Conservation (phyloP, 2,329 filamentous ascomycete genomes). For the Beauveria australis region DNA sequence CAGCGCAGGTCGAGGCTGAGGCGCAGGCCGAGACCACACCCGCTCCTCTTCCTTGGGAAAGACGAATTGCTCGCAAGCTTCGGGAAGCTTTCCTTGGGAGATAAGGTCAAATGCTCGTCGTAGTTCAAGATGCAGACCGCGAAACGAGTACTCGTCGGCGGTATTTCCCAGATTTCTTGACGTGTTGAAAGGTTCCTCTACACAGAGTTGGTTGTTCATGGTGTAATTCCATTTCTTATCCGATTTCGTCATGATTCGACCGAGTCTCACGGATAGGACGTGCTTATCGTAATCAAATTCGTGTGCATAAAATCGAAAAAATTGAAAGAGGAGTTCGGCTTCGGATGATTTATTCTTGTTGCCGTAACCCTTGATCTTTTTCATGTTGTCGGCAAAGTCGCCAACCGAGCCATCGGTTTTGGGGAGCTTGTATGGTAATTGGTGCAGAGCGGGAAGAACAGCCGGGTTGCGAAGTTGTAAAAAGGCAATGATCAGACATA, state of each 20-base stretch:
- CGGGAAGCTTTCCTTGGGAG: slow-evolving; percentile 66
- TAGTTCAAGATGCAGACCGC: slow-evolving; percentile 82
- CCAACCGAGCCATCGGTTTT: slow-evolving; percentile 59
- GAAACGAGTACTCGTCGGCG: slow-evolving; percentile 88
- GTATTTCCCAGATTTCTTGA: slow-evolving; percentile 89
- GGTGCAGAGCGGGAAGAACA: slow-evolving; percentile 78
- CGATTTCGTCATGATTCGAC: slow-evolving; percentile 67
- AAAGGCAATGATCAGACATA: slow-evolving; percentile 96
- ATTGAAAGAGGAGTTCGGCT: slow-evolving; percentile 84
- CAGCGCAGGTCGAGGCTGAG: slow-evolving; percentile 46
- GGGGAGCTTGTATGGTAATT: slow-evolving; percentile 41
- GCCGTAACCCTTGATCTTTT: slow-evolving; percentile 66
- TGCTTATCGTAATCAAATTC: slow-evolving; percentile 83
- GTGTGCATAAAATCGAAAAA: slow-evolving; percentile 91
- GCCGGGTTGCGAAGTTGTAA: slow-evolving; percentile 80
- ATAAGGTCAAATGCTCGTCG: slow-evolving; percentile 80
- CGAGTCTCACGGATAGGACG: slow-evolving; percentile 78
- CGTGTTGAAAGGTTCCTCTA: slow-evolving; percentile 94
- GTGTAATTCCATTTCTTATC: slow-evolving; percentile 83
- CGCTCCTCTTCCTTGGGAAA: slow-evolving; percentile 76
- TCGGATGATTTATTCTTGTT: slow-evolving; percentile 71
- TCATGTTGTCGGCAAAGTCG: slow-evolving; percentile 80
- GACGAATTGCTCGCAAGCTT: slow-evolving; percentile 80
- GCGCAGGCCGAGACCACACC: slow-evolving; percentile 49
- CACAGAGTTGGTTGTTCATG: slow-evolving; percentile 77